Base-by-base conservation (phyloP, 352 stramenopile genomes). In the Globisporangium camurandrum region DNA sequence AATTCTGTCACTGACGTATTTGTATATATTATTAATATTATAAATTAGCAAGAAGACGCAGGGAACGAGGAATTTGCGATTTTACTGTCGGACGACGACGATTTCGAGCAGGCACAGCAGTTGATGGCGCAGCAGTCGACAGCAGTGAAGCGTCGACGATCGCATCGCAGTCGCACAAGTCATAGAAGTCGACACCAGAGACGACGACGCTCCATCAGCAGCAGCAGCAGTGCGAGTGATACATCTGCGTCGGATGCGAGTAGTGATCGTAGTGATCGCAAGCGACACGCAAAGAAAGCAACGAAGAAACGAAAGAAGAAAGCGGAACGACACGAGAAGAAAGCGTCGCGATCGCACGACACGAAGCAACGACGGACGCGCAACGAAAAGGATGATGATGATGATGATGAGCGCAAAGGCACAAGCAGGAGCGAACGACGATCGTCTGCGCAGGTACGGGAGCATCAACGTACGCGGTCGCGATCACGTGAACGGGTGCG, bases 121-220 rank as follows among this genome's bases (percentile, higher is more conserved):
- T 84, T 75, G 20, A 46, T 89, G 4, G 66, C 72, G 14, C 68
- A 56, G 8, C 57, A 88, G n/a, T 87, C 77, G 8, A 61, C 58
- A 3, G 87, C 85, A 47, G 72, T 88, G 50, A 86, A 87, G 56
- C 85, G 72, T n/a, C n/a, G n/a, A 22, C 44, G 47, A 27, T 50
- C 82, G 22, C 40, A n/a, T n/a, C n/a, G n/a, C n/a, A n/a, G n/a
- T n/a, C n/a, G n/a, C n/a, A n/a, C n/a, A n/a, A n/a, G n/a, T n/a
- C n/a, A n/a, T n/a, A n/a, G n/a, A n/a, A n/a, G n/a, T n/a, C n/a
- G n/a, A n/a, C n/a, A n/a, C n/a, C n/a, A n/a, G n/a, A n/a, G n/a
- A n/a, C 85, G 16, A 86, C 84, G 52, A 86, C 84, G 34, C 54
- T 82, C 10, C 66, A 75, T 51, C 68, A 70, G 51, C 46, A 64